Base-by-base conservation (phyloP, 352 stramenopile genomes). In the Globisporangium spinosum region DNA sequence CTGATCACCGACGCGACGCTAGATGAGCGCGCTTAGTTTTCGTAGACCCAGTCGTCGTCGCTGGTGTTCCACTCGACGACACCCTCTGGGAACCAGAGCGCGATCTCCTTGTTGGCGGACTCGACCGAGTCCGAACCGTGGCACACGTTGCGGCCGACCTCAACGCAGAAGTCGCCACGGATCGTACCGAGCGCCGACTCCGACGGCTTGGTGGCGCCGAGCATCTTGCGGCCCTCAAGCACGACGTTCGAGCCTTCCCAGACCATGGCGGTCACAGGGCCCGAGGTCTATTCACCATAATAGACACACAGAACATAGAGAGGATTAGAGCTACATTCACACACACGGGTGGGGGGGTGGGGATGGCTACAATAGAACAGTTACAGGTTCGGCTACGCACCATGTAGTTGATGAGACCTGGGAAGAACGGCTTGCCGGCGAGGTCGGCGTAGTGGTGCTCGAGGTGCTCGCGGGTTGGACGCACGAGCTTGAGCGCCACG, bases 101-200 rank as follows among this genome's bases (percentile, higher is more conserved):
- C 89, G 81, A 99, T 99, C 83, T 99, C 98, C 67, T 97, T 89
- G 57, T 99, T 86, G 73, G 97, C 98, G 72, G 88, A 98, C 64
- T 99, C 98, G 23, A 99, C 96, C 65, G 95, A 95, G 79, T 99
- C 97, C 80, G 90, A 98, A 76, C 97, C 96, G 80, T 99, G 97
- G 87, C 93, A 98, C 67, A 98, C 94, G 80, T 98, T 99, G 70
- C 95, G 87, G 47, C 94, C 86, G 51, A 96, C 84, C 65, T 98
- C 87, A 70, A 98, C 88, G 78, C 94, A 98, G 79, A 96, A 98
- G 84, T 99, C 97, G 72, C 96, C 97, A 71, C 97, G 94, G 82
- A 99, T 99, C 72, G 97, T 99, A 71, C 97, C 97, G 64, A 94
- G 95, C 8, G 89, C 94, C 79, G 88, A 97, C 64, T 98, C 94